Percentiles rank a stretch among this genome's conserved stretches.
Conservation (phyloP, 768 basidiomycete species). For the Rubroboletus satanas region DNA sequence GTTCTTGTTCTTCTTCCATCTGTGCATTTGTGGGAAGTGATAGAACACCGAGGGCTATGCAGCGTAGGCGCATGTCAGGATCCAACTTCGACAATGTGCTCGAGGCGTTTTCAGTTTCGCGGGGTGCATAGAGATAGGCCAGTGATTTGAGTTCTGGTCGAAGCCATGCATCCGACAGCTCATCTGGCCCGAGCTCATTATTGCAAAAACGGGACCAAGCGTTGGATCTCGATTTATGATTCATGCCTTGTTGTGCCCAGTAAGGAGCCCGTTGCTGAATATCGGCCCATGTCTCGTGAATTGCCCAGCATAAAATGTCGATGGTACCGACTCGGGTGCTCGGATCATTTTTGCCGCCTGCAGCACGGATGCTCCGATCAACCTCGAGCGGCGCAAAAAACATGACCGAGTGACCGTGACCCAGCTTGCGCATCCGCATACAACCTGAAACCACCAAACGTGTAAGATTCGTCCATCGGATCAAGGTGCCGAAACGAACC, state of each 20-base stretch:
- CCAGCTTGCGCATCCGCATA: conserved; percentile 49
- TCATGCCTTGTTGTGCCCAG: conserved; percentile 24
- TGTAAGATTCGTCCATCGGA: too few species aligned
- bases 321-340: not conserved
- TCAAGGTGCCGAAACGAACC: conserved; percentile 21
- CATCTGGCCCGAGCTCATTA: not conserved
- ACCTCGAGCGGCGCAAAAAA: conserved; percentile 44
- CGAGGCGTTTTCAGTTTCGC: not conserved
- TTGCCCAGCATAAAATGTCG: conserved; percentile 42
- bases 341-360: conserved; percentile 2
- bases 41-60: conserved; percentile 7
- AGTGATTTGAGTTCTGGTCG: conserved; percentile 35
- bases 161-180: conserved; percentile 31
- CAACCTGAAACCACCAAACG: conserved; percentile 32
- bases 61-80: conserved; percentile 4
- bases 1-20: conserved; percentile 22
- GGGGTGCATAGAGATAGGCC: conserved; percentile 31
- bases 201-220: conserved; percentile 13
- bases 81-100: not conserved
- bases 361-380: conserved; percentile 32
- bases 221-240: conserved; percentile 1
- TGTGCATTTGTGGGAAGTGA: conserved; percentile 4
- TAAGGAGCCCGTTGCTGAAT: not conserved
- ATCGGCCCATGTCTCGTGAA: conserved; percentile 37
- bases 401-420: conserved; percentile 41